Evolutionary conservation across 176 grass and related monocot species (phyloP).

Genomic region (Phyllostachys edulis): DNA sequence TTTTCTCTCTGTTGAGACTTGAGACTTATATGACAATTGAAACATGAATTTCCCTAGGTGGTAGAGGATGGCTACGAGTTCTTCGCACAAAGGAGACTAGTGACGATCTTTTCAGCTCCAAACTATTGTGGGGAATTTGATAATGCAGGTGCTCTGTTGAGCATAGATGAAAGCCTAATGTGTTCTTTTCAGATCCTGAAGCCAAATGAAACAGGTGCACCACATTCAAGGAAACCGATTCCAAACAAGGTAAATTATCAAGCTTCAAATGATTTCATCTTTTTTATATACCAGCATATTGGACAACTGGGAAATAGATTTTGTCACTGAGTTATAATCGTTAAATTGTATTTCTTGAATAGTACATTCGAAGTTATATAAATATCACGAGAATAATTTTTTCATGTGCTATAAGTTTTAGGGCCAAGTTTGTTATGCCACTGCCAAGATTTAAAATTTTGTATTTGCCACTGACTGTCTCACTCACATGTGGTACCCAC

Average conservation of each 20-base stretch:
- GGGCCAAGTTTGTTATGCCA: not conserved
- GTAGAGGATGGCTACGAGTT: conserved; percentile 85
- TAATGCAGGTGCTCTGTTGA: conserved; percentile 76
- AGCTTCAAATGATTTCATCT: not conserved
- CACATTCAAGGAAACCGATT: conserved; percentile 50
- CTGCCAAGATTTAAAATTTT: not conserved
- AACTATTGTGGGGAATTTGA: conserved; percentile 85
- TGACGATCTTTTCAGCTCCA: conserved; percentile 83
- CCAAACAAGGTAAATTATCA: conserved; percentile 59
- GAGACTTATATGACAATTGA: not conserved
- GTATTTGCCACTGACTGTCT: not conserved
- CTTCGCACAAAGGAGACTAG: conserved; percentile 78
- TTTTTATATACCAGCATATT: conserved; percentile 7
- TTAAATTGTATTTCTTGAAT: not conserved
- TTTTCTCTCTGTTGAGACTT: not conserved
- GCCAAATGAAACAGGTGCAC: conserved; percentile 50
- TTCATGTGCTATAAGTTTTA: not conserved
- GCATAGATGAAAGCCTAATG: conserved; percentile 70
- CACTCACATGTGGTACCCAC: not conserved
- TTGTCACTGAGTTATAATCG: not conserved
- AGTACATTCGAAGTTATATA: not conserved
- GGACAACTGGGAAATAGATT: not conserved
- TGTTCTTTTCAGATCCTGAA: conserved; percentile 83
- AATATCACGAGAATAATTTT: not conserved
- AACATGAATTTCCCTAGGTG: conserved; percentile 37